Conservation (phyloP, 176 grass and related monocot genomes). For the Luzula sylvatica region DNA sequence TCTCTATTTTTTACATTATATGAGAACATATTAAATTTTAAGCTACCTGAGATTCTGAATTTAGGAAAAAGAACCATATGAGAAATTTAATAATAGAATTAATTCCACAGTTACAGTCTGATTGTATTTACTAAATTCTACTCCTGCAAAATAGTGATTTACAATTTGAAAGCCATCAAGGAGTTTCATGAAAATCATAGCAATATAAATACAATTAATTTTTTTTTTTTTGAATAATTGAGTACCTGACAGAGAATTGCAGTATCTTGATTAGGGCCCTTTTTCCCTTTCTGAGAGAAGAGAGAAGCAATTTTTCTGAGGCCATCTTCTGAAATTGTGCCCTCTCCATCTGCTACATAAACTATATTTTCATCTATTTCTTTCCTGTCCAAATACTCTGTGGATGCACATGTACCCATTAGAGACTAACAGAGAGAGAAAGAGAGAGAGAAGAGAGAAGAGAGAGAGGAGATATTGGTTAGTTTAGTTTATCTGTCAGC, state of each 20-base stretch:
- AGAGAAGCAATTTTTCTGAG: constrained; percentile 58
- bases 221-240: too few relatives aligned
- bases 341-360: constrained; percentile 42
- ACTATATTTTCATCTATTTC: constrained; percentile 62
- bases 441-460: background rate
- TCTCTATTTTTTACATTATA: background rate
- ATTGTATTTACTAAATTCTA: too few relatives aligned
- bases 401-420: constrained; percentile 72
- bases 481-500: too few relatives aligned
- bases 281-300: constrained; percentile 82
- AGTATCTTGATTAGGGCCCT: constrained; percentile 91
- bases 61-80: background rate
- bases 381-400: constrained; percentile 26
- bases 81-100: too few relatives aligned
- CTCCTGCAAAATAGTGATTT: too few relatives aligned
- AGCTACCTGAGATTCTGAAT: constrained; percentile 4
- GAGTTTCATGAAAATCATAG: background rate
- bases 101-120: too few relatives aligned
- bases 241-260: constrained; percentile 80
- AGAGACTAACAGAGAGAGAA: constrained; percentile 11
- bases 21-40: constrained; percentile 21
- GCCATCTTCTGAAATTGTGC: background rate
- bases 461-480: too few relatives aligned
- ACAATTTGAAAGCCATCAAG: background rate
- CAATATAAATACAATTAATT: too few relatives aligned